These are phyloP conservation scores for Kluyveromyces wickerhamii DNA, from an alignment of 805 yeast genomes.

Conservation along the genomic window DNA sequence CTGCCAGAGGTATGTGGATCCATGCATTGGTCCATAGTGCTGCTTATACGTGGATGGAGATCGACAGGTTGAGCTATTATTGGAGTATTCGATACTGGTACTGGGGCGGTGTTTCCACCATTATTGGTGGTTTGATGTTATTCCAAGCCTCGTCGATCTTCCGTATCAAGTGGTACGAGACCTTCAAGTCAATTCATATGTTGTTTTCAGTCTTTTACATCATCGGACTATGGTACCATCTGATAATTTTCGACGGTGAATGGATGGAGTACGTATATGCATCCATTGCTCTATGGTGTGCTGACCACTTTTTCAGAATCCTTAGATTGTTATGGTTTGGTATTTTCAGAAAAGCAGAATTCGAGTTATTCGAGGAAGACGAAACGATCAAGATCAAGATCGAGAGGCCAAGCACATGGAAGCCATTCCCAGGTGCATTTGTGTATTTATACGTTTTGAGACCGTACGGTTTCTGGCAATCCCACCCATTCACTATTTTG, in stretches of 20 bases:
- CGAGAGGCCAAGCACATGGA: constrained; percentile 28
- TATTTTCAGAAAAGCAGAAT: constrained; percentile 39
- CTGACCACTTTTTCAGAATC: constrained; percentile 52
- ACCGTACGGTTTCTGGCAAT: constrained; percentile 43
- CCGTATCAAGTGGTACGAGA: constrained; percentile 41
- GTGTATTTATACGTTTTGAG: constrained; percentile 41
- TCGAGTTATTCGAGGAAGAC: constrained; percentile 13
- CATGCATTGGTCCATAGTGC: constrained; percentile 46
- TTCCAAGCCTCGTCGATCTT: constrained; percentile 40
- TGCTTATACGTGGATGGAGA: constrained; percentile 28
- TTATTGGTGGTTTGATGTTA: constrained; percentile 35
- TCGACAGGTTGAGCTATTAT: neutral
- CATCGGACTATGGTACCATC: constrained; percentile 41
- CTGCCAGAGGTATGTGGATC: constrained; percentile 28
- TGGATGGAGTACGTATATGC: constrained; percentile 35
- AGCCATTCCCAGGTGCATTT: constrained; percentile 38
- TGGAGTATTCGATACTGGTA: constrained; percentile 30
- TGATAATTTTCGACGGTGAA: constrained; percentile 12
- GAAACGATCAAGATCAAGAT: constrained; percentile 1
- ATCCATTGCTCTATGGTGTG: constrained; percentile 36
- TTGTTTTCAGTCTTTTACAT: constrained; percentile 38
- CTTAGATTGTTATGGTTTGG: constrained; percentile 52
- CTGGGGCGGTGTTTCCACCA: constrained; percentile 27
- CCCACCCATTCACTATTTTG: constrained; percentile 49
- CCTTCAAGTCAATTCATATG: constrained; percentile 37